A percentile compares a stretch with the other conserved stretches of the same genome.
phyloP scores from a whole-genome alignment of 2,329 filamentous ascomycete genomes.

The Penicillium italicum region DNA sequence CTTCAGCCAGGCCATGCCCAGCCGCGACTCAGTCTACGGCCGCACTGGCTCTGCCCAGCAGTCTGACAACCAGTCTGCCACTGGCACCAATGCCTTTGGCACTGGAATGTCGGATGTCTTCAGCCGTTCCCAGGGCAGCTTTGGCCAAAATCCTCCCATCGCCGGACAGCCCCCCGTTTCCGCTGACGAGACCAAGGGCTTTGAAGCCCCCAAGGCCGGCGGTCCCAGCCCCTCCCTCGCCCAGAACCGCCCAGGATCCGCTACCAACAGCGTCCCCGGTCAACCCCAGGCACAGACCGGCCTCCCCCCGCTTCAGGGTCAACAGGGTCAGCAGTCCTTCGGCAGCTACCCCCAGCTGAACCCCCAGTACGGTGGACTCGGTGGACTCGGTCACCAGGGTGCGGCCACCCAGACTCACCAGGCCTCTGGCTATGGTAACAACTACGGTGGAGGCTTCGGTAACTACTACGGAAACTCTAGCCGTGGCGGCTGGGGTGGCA shows the following conservation, averaged over 20 bases:
- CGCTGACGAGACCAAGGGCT: constrained; percentile 57
- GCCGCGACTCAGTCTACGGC: constrained; percentile 58
- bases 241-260: constrained; percentile 61
- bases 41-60: constrained; percentile 57
- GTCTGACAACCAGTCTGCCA: constrained; percentile 51
- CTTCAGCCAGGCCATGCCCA: constrained; percentile 43
- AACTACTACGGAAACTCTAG: constrained; percentile 45
- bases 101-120: constrained; percentile 57
- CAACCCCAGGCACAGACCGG: constrained; percentile 50
- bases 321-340: constrained; percentile 54
- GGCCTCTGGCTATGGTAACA: constrained; percentile 38
- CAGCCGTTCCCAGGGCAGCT: constrained; percentile 56
- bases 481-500: constrained; percentile 47
- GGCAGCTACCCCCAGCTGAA: constrained; percentile 55
- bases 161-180: constrained; percentile 48
- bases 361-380: constrained; percentile 51
- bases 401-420: constrained; percentile 41
- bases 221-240: constrained; percentile 60
- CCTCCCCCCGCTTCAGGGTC: constrained; percentile 53
- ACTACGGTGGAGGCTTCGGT: constrained; percentile 43
- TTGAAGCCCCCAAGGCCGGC: constrained; percentile 54
- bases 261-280: constrained; percentile 56
- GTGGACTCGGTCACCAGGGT: constrained; percentile 43
- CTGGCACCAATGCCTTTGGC: constrained; percentile 49
- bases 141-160: constrained; percentile 53